phyloP scores from a whole-genome alignment of 345 rosid genomes.

The Eucalyptus sideroxylon region DNA sequence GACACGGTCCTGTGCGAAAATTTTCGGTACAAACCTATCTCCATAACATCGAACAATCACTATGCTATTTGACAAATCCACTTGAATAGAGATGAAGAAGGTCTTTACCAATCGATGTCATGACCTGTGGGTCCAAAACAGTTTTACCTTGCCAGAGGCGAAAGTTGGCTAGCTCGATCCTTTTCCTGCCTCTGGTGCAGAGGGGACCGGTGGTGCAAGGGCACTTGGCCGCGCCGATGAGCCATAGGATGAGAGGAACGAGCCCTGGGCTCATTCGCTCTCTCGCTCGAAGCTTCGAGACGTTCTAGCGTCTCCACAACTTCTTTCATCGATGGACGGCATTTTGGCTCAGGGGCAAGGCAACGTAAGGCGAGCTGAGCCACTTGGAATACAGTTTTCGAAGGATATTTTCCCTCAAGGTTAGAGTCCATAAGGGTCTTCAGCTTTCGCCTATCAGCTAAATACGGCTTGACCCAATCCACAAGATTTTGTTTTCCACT shows the following conservation, averaged over 20 bases:
- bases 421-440: slow-evolving; percentile 58
- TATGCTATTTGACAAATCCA: not conserved
- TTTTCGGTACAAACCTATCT: not conserved
- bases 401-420: slow-evolving; percentile 77
- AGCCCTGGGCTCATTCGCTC: slow-evolving; percentile 32
- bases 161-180: slow-evolving; percentile 6
- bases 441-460: slow-evolving; percentile 55
- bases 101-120: not conserved
- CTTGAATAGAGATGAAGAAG: not conserved
- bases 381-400: slow-evolving; percentile 44
- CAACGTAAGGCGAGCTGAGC: slow-evolving; percentile 71
- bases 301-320: slow-evolving; percentile 60
- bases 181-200: slow-evolving; percentile 23
- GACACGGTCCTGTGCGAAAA: not conserved
- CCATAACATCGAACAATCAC: not conserved
- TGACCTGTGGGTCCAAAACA: not conserved
- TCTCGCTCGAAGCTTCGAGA: slow-evolving; percentile 41
- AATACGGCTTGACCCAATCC: slow-evolving; percentile 84
- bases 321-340: slow-evolving; percentile 83
- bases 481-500: slow-evolving; percentile 47
- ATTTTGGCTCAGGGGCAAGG: slow-evolving; percentile 52
- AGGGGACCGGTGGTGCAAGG: slow-evolving; percentile 36
- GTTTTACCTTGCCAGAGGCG: not conserved
- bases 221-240: slow-evolving; percentile 4
- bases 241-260: slow-evolving; percentile 13